A percentile compares a stretch with the other conserved stretches of the same genome.
phyloP scores from a whole-genome alignment of 139 green algal genomes.

The Picochlorum sp. region DNA sequence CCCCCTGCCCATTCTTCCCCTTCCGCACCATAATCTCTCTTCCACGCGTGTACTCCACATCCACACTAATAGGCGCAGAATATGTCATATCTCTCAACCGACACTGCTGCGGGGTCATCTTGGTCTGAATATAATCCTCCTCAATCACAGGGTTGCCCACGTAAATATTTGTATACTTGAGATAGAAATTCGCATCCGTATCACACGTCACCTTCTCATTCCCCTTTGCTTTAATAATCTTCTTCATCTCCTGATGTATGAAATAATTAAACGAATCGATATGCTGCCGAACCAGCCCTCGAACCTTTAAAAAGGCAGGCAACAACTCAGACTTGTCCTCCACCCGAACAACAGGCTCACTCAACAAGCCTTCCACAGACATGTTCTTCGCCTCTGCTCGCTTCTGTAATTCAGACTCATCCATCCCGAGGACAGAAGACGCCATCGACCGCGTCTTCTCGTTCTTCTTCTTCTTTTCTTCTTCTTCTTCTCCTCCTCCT shows the following conservation, averaged over 20 bases:
- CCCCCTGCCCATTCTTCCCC: constrained; percentile 58
- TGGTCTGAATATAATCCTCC: constrained; percentile 75
- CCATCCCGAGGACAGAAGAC: neutral
- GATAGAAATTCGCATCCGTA: constrained; percentile 95
- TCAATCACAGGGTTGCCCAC: constrained; percentile 85
- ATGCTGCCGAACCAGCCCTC: constrained; percentile 87
- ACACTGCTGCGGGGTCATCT: constrained; percentile 96
- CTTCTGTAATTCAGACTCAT: constrained; percentile 10
- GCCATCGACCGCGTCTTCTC: neutral
- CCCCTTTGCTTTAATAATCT: constrained; percentile 91
- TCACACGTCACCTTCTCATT: constrained; percentile 93
- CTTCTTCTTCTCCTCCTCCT: too few relatives aligned
- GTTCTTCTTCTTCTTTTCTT: neutral
- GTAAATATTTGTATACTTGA: constrained; percentile 91
- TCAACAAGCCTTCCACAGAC: constrained; percentile 37
- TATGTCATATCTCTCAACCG: constrained; percentile 94
- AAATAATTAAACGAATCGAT: constrained; percentile 99
- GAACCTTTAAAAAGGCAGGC: constrained; percentile 82
- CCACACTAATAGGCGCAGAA: constrained; percentile 89
- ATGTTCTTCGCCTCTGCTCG: constrained; percentile 32
- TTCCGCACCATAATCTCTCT: constrained; percentile 81
- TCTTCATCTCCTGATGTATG: constrained; percentile 92
- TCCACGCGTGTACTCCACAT: constrained; percentile 96
- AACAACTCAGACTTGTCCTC: constrained; percentile 93
- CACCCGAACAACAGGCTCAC: constrained; percentile 64